A percentile compares a stretch with the other conserved stretches of the same genome.
Evolutionary conservation across 2,329 filamentous ascomycete species (phyloP).

Genomic region (Colletotrichum endophyticum): DNA sequence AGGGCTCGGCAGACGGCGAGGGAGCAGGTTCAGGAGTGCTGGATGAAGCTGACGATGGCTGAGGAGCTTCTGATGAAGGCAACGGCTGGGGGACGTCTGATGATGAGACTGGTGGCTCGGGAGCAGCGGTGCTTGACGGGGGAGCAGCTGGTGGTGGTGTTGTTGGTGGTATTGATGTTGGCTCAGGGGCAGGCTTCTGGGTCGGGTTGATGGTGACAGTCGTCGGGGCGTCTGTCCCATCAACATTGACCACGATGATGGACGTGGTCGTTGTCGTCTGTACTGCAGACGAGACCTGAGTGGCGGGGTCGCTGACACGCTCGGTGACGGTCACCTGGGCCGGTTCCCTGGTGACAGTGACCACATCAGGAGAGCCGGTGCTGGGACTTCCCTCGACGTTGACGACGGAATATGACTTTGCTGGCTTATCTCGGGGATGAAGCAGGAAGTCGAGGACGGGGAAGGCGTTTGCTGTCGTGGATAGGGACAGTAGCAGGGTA

Average conservation of each 20-base stretch:
- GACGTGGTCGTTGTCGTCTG: conserved; percentile 28
- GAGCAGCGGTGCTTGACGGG: neutral
- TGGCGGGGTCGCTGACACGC: conserved; percentile 31
- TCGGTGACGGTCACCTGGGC: conserved; percentile 30
- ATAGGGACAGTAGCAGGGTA: conserved; percentile 28
- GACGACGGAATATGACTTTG: conserved; percentile 39
- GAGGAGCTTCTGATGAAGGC: neutral
- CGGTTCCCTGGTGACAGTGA: conserved; percentile 32
- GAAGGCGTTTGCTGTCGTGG: conserved; percentile 27
- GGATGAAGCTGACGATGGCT: neutral
- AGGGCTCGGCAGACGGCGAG: neutral
- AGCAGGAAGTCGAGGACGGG: conserved; percentile 28
- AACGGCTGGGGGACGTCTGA: neutral
- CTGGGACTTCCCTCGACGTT: conserved; percentile 26
- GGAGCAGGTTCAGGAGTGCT: neutral
- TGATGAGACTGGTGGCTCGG: neutral
- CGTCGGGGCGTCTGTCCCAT: conserved; percentile 9
- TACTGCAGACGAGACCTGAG: conserved; percentile 20
- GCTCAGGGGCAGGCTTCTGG: neutral
- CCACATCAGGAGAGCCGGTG: conserved; percentile 21
- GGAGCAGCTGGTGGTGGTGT: neutral
- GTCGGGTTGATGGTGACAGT: conserved; percentile 15
- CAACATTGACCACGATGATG: conserved; percentile 33
- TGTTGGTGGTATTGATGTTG: neutral
- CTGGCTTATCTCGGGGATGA: conserved; percentile 3